Evolutionary conservation across 176 grass and related monocot genomes (phyloP), one percentile per base, ranked within the genome.

Genomic region (Eremochloa ophiuroides): DNA sequence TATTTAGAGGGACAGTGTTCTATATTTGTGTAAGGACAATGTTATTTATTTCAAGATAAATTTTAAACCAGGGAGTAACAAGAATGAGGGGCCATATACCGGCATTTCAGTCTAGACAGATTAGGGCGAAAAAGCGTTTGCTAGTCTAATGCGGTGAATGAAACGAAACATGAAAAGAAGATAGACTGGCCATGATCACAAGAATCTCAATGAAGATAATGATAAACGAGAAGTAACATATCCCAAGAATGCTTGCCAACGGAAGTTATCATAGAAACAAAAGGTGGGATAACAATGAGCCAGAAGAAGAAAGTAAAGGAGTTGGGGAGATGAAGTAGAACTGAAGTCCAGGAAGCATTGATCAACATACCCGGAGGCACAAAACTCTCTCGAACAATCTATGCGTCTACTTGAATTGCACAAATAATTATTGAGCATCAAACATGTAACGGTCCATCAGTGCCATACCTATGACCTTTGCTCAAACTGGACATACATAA

Each of bases 341-440:
- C 4, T 33, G 33, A 53, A 63, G 16, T 31, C 29, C 14, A 42
- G n/a, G 15, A 15, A 11, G 26, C 7, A 80, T 73, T 58, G 46
- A 75, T 67, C 61, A 38, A 86, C 16, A 42, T 75, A 31, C 1
- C 67, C 39, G 43, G 56, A 6, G 50, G 26, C 12, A 43, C 34
- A 8, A 5, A 65, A 34, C 0, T 14, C 9, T 27, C 58, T 69
- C 51, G 23, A 40, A 39, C 3, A 10, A 14, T 53, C 8, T 4
- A 39, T 48, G 3, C 12, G 58, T 34, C 68, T 80, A 4, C 16
- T 40, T 30, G 82, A 62, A 42, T 17, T 7, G 7, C 59, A 48
- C 31, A 42, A 65, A 71, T 81, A 81, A 47, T 80, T 69, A 84
- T 71, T 42, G 22, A 44, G 55, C 53, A 64, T 77, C 63, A 46